Conservation (phyloP, 768 basidiomycete species). For the Hygrocybe punicea region DNA sequence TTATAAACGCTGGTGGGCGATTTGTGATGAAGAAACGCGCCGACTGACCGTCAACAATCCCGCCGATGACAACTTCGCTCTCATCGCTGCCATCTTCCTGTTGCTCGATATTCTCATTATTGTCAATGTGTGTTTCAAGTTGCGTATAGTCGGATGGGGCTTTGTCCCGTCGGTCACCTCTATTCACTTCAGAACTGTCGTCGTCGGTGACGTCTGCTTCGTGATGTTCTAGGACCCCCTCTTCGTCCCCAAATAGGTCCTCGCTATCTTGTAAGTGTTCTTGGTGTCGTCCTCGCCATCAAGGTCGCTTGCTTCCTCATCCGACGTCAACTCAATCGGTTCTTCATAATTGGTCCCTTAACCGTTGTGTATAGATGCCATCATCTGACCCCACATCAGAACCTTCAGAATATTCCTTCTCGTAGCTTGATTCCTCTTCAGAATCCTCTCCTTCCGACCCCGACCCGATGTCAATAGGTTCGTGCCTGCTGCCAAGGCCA, state of each 20-base stretch:
- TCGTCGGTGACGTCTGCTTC: no score
- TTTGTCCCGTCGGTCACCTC: no score
- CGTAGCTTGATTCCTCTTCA: background rate
- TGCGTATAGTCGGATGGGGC: no score
- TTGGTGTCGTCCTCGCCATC: conserved; percentile 12
- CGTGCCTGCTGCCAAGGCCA: conserved; percentile 36
- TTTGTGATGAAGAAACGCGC: background rate
- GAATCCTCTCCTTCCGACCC: conserved; percentile 27
- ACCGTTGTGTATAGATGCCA: conserved; percentile 13
- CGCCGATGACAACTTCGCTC: no score
- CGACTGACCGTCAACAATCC: background rate
- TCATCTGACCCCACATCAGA: conserved; percentile 12
- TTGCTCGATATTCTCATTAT: background rate
- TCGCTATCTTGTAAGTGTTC: no score
- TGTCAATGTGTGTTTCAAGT: background rate
- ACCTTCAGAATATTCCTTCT: conserved; percentile 16
- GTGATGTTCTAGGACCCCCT: background rate
- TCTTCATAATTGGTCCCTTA: conserved; percentile 16
- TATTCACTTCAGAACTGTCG: no score
- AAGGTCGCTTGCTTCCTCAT: conserved; percentile 17
- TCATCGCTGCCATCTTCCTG: no score
- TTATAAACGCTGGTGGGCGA: background rate
- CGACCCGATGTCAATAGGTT: conserved; percentile 48
- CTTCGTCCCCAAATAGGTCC: background rate
- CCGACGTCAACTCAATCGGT: conserved; percentile 24